These are phyloP conservation scores for Penicillium fimorum DNA, from an alignment of 495 filamentous ascomycete species.

Conservation along the genomic window DNA sequence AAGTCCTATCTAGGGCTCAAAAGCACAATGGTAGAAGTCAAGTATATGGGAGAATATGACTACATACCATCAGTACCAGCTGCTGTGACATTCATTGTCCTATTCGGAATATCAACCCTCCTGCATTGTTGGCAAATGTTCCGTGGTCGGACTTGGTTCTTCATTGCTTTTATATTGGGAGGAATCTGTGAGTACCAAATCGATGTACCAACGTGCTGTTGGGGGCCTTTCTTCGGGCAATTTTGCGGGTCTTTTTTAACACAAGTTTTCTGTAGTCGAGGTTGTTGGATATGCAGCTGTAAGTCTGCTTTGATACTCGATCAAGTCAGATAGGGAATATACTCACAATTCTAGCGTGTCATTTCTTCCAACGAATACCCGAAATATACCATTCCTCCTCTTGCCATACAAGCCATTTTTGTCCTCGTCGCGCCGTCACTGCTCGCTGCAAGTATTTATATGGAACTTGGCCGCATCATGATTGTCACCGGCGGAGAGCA, in stretches of 20 bases:
- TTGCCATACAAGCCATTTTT: slow-evolving; percentile 22
- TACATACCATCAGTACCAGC: not conserved
- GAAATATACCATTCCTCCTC: slow-evolving; percentile 4
- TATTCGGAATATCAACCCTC: slow-evolving; percentile 44
- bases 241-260: not conserved
- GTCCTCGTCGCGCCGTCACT: slow-evolving; percentile 40
- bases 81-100: slow-evolving; percentile 43
- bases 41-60: not conserved
- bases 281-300: slow-evolving; percentile 46
- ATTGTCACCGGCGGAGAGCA: slow-evolving; percentile 35
- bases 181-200: slow-evolving; percentile 45
- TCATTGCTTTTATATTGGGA: slow-evolving; percentile 57
- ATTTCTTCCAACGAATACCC: not conserved
- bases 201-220: not conserved
- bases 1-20: not conserved
- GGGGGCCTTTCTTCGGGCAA: not conserved
- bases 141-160: slow-evolving; percentile 55
- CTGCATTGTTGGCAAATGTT: slow-evolving; percentile 49
- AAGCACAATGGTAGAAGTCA: not conserved
- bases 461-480: slow-evolving; percentile 49
- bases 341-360: not conserved
- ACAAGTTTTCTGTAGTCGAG: slow-evolving; percentile 38
- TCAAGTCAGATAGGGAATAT: not conserved
- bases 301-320: not conserved
- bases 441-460: slow-evolving; percentile 52